These are phyloP conservation scores for Candida wancherniae DNA, from an alignment of 805 yeast genomes.

Conservation along the genomic window DNA sequence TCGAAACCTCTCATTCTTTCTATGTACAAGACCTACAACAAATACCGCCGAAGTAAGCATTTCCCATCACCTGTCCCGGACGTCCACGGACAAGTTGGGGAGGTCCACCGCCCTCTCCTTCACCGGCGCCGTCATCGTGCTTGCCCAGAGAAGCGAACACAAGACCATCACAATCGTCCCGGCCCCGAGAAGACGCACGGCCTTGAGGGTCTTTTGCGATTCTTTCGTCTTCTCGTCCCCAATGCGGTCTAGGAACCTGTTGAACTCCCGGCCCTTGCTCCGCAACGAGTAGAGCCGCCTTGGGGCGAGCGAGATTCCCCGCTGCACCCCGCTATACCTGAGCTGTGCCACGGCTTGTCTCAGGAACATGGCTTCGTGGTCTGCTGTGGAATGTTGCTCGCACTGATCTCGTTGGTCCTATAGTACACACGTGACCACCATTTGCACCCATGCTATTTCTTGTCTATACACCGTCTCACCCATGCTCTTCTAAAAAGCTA, in stretches of 20 bases:
- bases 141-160: conserved; percentile 17
- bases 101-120: conserved; percentile 10
- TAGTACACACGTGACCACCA: no score
- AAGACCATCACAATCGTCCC: conserved; percentile 15
- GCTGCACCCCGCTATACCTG: no score
- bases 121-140: conserved; percentile 13
- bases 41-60: no score
- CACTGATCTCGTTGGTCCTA: neutral
- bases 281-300: conserved; percentile 7
- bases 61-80: conserved; percentile 10
- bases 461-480: no score
- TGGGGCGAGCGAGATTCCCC: no score
- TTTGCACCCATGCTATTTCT: no score
- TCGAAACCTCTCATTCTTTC: no score
- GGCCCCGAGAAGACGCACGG: conserved; percentile 18
- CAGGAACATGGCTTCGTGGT: no score
- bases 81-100: conserved; percentile 12
- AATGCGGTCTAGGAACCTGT: conserved; percentile 24
- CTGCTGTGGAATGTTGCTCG: neutral
- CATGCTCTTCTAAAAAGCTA: conserved; percentile 1
- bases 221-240: conserved; percentile 31
- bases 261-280: conserved; percentile 18
- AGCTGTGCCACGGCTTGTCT: no score
- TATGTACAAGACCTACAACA: no score
- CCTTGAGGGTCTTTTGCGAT: conserved; percentile 24